Evolutionary conservation across 192 early-diverging fungal species (phyloP).

Genomic region (Gonapodya sp.): DNA sequence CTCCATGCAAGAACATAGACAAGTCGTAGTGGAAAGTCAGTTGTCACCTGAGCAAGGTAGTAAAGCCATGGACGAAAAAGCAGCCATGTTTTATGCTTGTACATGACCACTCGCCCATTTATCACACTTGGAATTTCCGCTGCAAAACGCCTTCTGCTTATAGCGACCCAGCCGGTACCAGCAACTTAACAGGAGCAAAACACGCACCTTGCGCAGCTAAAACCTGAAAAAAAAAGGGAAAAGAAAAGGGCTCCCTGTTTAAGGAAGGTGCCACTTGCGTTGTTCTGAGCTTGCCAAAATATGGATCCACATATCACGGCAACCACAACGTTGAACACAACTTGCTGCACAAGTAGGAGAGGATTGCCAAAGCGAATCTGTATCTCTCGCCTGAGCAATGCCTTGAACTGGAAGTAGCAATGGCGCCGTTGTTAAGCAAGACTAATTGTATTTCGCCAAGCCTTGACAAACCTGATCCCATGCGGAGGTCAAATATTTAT

Average conservation of each 20-base stretch:
- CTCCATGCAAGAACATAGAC: neutral
- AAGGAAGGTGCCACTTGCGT: slow-evolving; percentile 56
- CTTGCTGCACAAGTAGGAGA: slow-evolving; percentile 39
- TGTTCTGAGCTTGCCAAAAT: slow-evolving; percentile 49
- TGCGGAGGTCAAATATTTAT: too few relatives aligned
- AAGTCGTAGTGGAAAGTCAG: neutral
- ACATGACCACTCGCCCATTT: slow-evolving; percentile 57
- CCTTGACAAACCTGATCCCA: too few relatives aligned
- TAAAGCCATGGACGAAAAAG: neutral
- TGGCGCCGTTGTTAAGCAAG: too few relatives aligned
- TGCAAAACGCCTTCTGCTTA: too few relatives aligned
- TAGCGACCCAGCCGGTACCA: too few relatives aligned
- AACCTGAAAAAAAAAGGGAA: slow-evolving; percentile 50
- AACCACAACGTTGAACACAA: slow-evolving; percentile 47
- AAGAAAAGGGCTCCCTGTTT: slow-evolving; percentile 32
- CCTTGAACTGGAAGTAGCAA: too few relatives aligned
- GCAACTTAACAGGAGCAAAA: too few relatives aligned
- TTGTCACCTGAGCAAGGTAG: neutral
- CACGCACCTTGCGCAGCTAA: slow-evolving; percentile 58
- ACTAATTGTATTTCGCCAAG: too few relatives aligned
- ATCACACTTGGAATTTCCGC: slow-evolving; percentile 60
- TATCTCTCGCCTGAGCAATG: slow-evolving; percentile 50
- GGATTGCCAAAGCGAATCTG: slow-evolving; percentile 50
- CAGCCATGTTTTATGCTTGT: slow-evolving; percentile 67
- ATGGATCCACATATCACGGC: slow-evolving; percentile 54